Evolutionary conservation across 306 rosid genomes (phyloP), one percentile per base, ranked within the genome.

Genomic region (Macrotyloma uniflorum): DNA sequence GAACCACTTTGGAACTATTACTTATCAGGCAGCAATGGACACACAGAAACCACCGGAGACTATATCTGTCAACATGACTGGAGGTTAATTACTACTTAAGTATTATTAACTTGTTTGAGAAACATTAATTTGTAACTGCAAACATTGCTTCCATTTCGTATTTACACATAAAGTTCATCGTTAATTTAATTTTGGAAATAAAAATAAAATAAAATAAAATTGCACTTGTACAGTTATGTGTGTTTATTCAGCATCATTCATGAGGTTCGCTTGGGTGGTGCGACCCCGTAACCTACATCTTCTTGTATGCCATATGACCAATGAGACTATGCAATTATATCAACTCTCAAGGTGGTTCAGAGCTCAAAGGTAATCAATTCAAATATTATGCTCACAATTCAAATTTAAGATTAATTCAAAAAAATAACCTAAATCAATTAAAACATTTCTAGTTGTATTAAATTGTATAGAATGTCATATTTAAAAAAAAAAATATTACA

Each of bases 1-100:
- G 8, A 75, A 67, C 36, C 3, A 75, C 12, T 55, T 4, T 69
- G 43, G 12, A 36, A 62, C 23, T 73, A 5, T 10, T 78, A 33
- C 30, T 5, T 42, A 65, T 54, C 83, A 89, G 92, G 92, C 87
- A 47, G 74, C 83, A 16, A 8, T 83, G 74, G 93, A 89, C 85
- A 83, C 89, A 30, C 36, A 86, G 79, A 86, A 89, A 79, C 89
- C 93, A 61, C 90, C 93, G 9, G 93, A 89, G 76, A 61, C 33
- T 3, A 79, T 89, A 62, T 89, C 93, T 30, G 57, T 24, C 78
- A 89, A 85, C 59, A 80, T 89, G 90, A 89, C 93, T 33, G 64
- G 82, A 85, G 90, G 93, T 88, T 72, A 65, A 55, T 59, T 46
- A 46, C n/a, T 50, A 2, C 14, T 36, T 45, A 13, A 18, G n/a